Evolutionary conservation across 768 basidiomycete genomes (phyloP), one percentile per base, ranked within the genome.

Genomic region (Kwoniella europaea): DNA sequence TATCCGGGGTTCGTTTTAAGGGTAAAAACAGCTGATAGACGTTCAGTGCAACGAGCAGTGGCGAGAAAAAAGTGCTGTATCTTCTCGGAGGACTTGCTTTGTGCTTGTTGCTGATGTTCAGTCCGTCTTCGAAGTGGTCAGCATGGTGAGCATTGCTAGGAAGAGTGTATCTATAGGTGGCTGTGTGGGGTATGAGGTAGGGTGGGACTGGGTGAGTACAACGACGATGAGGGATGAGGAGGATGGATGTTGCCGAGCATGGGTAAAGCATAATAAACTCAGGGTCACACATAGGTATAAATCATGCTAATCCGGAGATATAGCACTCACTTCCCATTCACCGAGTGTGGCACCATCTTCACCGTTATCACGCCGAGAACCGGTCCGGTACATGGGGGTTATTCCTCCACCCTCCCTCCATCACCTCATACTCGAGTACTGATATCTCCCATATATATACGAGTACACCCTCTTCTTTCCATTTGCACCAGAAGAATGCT

Each of bases 351-450:
- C 46, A 50, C 18, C 46, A 3, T 15, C 9, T 50, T 50, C 46
- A 50, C 18, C 46, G 55, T 22, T 22, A 56, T 60, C 18, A 60
- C 59, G 35, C 59, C 59, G 59, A 60, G 59, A 60, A 42, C 59
- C 35, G 59, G 59, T 50, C 59, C 59, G 59, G 41, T 60, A 60
- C 55, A 56, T 53, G 52, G 52, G 52, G 20, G 10, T 15, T 50
- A 50, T 18, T 50, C 46, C 46, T 50, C 46, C 46, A 12, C 46
- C 10, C 18, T 50, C 57, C 41, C 16, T 35, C 15, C 4, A 15
- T 18, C n/a, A 54, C 35, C 24, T 59, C 29, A 59, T 5, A 12
- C 9, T 20, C 46, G 7, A 22, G 15, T 52, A 22, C 15, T 54
- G 24, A 16, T 44, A n/a, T 46, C 20, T 18, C 62, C 62, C 62